A percentile compares a stretch with the other conserved stretches of the same genome.
Evolutionary conservation across 352 stramenopile genomes (phyloP).

Genomic region (Phytophthora cryptogea): DNA sequence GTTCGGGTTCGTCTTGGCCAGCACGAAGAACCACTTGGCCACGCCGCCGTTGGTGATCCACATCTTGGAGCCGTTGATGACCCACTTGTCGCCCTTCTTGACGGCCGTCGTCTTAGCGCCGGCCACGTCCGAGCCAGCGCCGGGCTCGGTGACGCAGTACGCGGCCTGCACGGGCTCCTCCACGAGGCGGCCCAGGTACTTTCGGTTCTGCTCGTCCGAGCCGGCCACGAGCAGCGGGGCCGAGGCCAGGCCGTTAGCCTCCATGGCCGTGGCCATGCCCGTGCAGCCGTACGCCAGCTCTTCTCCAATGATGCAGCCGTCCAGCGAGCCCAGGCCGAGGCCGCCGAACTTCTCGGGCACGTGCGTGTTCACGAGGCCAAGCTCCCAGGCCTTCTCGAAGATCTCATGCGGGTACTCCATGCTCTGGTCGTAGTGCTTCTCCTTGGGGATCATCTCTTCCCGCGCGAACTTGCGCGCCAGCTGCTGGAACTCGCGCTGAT

Average conservation of each 20-base stretch:
- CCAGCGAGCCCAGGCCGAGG: conserved; percentile 75
- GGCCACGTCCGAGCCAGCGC: conserved; percentile 88
- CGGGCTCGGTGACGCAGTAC: conserved; percentile 92
- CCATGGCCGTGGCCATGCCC: conserved; percentile 91
- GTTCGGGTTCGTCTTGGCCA: conserved; percentile 88
- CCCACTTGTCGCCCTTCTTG: conserved; percentile 94
- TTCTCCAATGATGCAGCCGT: conserved; percentile 88
- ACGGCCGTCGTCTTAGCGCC: conserved; percentile 90
- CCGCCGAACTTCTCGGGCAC: conserved; percentile 87
- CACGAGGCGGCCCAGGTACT: conserved; percentile 86
- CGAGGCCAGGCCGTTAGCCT: conserved; percentile 85
- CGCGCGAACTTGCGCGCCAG: conserved; percentile 88
- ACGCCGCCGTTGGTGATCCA: conserved; percentile 94
- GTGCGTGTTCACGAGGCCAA: conserved; percentile 89
- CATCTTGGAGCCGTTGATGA: conserved; percentile 94
- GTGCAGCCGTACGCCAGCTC: conserved; percentile 92
- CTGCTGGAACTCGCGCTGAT: conserved; percentile 88
- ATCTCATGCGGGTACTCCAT: conserved; percentile 89
- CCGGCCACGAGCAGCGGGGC: conserved; percentile 86
- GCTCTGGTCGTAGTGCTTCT: conserved; percentile 81
- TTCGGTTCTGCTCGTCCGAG: conserved; percentile 81
- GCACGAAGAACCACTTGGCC: conserved; percentile 91
- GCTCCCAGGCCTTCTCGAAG: conserved; percentile 89
- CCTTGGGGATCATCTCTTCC: conserved; percentile 91
- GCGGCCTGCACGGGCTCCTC: conserved; percentile 84